phyloP scores from a whole-genome alignment of 208 protist genomes.

The Wallacemonas collosoma region DNA sequence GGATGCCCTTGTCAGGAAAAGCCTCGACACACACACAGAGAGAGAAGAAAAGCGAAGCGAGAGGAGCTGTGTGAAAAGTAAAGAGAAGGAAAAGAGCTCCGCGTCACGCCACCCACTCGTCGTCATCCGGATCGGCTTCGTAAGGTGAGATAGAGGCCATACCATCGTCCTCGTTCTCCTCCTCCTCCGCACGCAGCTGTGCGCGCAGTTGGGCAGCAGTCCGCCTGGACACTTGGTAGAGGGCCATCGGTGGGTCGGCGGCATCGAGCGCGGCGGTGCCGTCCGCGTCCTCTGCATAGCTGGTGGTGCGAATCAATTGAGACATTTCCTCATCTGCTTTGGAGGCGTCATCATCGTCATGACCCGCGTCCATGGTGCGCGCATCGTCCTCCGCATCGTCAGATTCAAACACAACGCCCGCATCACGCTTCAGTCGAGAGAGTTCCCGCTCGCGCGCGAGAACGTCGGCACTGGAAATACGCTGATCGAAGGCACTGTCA shows the following conservation, averaged over 20 bases:
- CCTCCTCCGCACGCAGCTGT: slow-evolving; percentile 26
- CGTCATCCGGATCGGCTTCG: slow-evolving; percentile 21
- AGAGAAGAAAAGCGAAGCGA: slow-evolving; percentile 7
- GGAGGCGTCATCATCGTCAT: neutral
- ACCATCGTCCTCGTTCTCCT: slow-evolving; percentile 37
- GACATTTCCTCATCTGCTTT: neutral
- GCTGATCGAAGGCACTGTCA: slow-evolving; percentile 59
- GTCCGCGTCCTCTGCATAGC: slow-evolving; percentile 25
- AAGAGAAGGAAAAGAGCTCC: neutral
- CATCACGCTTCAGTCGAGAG: slow-evolving; percentile 19
- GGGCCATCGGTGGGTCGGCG: neutral
- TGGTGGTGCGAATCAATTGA: slow-evolving; percentile 22
- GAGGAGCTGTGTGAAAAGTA: neutral
- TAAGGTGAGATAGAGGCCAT: slow-evolving; percentile 28
- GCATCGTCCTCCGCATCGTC: slow-evolving; percentile 19
- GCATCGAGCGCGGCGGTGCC: slow-evolving; percentile 2
- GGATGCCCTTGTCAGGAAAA: too few species aligned
- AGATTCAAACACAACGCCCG: slow-evolving; percentile 24
- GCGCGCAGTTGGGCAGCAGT: slow-evolving; percentile 11
- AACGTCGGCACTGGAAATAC: slow-evolving; percentile 63
- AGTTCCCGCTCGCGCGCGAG: slow-evolving; percentile 26
- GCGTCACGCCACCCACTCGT: slow-evolving; percentile 17
- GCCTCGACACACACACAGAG: neutral
- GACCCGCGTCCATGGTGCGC: neutral
- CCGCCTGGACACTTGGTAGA: neutral